Evolutionary conservation across 768 basidiomycete species (phyloP).

Genomic region (Xanthoconium stramineum): DNA sequence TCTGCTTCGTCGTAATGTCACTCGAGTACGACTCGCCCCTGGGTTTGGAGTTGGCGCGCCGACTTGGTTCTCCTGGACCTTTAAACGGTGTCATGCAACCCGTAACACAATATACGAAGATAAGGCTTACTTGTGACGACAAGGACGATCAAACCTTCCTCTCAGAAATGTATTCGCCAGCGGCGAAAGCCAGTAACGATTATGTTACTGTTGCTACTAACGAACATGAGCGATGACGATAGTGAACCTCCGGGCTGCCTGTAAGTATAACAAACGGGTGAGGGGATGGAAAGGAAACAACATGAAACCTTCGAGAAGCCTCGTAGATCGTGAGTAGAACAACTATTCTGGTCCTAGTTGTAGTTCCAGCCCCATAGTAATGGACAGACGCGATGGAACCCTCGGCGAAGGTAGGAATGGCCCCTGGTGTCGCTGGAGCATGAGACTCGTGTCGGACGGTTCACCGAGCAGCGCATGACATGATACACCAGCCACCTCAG

Average conservation of each 20-base stretch:
- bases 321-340: background rate
- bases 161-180: slow-evolving; percentile 1
- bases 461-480: no score
- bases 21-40: slow-evolving; percentile 10
- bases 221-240: background rate
- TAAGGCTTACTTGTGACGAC: background rate
- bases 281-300: background rate
- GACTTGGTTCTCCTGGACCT: background rate
- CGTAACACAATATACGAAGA: background rate
- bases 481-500: background rate
- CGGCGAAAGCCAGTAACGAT: background rate
- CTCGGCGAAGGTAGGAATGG: background rate
- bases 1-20: background rate
- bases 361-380: no score
- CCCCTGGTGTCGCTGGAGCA: no score
- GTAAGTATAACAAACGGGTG: background rate
- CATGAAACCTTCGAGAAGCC: background rate
- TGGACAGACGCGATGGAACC: no score
- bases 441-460: no score
- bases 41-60: background rate
- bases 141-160: background rate
- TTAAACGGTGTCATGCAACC: slow-evolving; percentile 3
- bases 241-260: background rate
- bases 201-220: no score
- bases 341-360: slow-evolving; percentile 1